Evolutionary conservation across 768 basidiomycete species (phyloP), one percentile per base, ranked within the genome.

Genomic region (Dentipellis fragilis): DNA sequence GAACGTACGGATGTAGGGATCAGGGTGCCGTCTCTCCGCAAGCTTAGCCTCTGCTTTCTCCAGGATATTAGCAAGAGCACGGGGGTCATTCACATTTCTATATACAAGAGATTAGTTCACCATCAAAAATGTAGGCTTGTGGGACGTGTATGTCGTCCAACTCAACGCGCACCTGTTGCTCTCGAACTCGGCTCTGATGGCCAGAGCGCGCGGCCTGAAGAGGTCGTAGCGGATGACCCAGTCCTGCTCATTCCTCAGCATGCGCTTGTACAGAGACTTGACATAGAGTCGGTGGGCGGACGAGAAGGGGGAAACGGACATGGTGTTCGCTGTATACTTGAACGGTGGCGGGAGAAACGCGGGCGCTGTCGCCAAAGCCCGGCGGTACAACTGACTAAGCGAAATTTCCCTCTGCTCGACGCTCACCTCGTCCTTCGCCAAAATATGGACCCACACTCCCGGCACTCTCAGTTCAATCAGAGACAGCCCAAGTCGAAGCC

Each of bases 101-200:
- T 3, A 3, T 9, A 4, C 29, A 3, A 29, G 3, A 29, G 29
- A 29, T 29, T 3, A 29, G 29, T 29, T 6, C 29, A 29, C 29
- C 29, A 29, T 29, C 6, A 6, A 29, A 29, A 3, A 29, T 6
- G 6, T 29, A 29, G 29, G 29, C 6, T 29, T 29, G 29, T 29
- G 29, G 6, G 6, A 29, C 29, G 29, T 37, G 36, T 51, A 38
- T 21, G 39, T 6, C 35, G 45, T 39, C 37, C 16, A 42, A 58
- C 39, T 9, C 10, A 17, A 58, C 51, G 73, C 80, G 57, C 67
- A 90, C 91, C 93, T 81, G 78, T 97, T 93, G 62, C 78, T 73
- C 74, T 98, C 95, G 68, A 98, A 98, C 68, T 91, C 81, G 58
- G 93, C 93, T 59, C 95, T 75, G 60, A 98, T 90, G 69, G 85